Base-by-base conservation (phyloP, 768 basidiomycete species). In the Multifurca ochricompacta region DNA sequence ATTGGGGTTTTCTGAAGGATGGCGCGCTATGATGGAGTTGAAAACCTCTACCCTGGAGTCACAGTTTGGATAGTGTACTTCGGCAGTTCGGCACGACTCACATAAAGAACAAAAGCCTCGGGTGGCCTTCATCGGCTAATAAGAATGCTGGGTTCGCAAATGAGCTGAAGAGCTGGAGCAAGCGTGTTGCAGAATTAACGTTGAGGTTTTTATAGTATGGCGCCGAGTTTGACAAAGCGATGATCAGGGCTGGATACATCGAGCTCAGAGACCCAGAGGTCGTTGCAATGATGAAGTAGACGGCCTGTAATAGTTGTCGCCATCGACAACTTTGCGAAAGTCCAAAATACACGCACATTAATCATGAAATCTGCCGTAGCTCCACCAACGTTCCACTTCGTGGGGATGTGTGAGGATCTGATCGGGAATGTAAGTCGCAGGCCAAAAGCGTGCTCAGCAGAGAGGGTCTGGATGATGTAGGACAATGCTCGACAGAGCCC, bases 51-150 rank as follows among this genome's bases (percentile, higher is more conserved):
- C 76, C 77, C 90, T 92, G 59, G 14, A 43, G 31, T 47, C 48
- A 42, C 10, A 34, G 23, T 14, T 57, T 13, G 9, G 59, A 25
- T 43, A 30, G 11, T 11, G 42, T 10, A 42, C 30, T 25, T 47
- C 16, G 21, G 35, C 39, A 41, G 16, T 47, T n/a, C 21, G 32
- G 31, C 11, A 10, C 3, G 25, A 68, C 81, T 57, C 58, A 91
- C 90, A 93, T 85, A 67, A 91, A 96, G 70, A 89, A 98, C 30
- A 97, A 76, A 28, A 97, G 71, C 57, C 96, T 73, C 1, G 96
- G 96, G 65, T 97, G 92, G 6, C 94, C 91, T 69, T 97, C 96
- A 59, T 98, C 96, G 3, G 89, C 84, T 18, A 99, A 71, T 31
- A 98, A 71, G 68, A 97, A 97, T 2, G 82, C 71, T 0, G 96